Conservation (phyloP, 768 basidiomycete species). For the Lactarius sp. region DNA sequence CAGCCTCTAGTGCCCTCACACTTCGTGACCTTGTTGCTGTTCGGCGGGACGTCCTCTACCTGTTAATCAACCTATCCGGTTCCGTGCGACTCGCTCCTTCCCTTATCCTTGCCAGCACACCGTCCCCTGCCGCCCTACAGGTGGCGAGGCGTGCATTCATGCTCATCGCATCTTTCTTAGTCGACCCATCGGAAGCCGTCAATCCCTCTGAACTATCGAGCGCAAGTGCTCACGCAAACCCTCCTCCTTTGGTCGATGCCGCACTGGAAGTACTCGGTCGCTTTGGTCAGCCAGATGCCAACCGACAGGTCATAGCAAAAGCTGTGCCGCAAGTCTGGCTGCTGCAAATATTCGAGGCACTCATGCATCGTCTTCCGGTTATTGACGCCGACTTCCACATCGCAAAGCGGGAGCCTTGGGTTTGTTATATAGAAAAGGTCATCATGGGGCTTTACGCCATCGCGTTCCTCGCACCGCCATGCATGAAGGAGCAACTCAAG, state of each 20-base stretch:
- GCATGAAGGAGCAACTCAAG: slow-evolving; percentile 67
- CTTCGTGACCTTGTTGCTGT: slow-evolving; percentile 65
- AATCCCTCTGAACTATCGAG: slow-evolving; percentile 54
- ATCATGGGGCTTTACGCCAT: slow-evolving; percentile 83
- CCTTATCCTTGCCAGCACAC: slow-evolving; percentile 37
- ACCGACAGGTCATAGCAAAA: slow-evolving; percentile 65
- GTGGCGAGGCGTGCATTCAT: slow-evolving; percentile 58
- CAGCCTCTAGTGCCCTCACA: slow-evolving; percentile 57
- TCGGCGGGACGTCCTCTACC: slow-evolving; percentile 72
- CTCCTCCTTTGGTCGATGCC: slow-evolving; percentile 59
- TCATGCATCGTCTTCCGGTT: slow-evolving; percentile 83
- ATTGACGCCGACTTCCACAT: slow-evolving; percentile 69
- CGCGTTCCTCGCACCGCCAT: slow-evolving; percentile 74
- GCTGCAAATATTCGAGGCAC: slow-evolving; percentile 57
- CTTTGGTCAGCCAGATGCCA: slow-evolving; percentile 68
- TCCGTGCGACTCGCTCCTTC: slow-evolving; percentile 45
- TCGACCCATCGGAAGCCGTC: slow-evolving; percentile 62
- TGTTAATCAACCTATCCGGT: slow-evolving; percentile 57
- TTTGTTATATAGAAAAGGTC: slow-evolving; percentile 74
- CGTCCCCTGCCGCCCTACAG: slow-evolving; percentile 35
- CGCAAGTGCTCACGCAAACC: slow-evolving; percentile 40
- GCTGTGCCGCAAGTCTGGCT: slow-evolving; percentile 55
- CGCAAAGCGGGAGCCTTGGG: slow-evolving; percentile 58
- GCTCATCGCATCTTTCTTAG: slow-evolving; percentile 68
- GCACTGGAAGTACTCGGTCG: slow-evolving; percentile 86